Base-by-base conservation (phyloP, 805 yeast genomes). In the Lipomyces kockii region DNA sequence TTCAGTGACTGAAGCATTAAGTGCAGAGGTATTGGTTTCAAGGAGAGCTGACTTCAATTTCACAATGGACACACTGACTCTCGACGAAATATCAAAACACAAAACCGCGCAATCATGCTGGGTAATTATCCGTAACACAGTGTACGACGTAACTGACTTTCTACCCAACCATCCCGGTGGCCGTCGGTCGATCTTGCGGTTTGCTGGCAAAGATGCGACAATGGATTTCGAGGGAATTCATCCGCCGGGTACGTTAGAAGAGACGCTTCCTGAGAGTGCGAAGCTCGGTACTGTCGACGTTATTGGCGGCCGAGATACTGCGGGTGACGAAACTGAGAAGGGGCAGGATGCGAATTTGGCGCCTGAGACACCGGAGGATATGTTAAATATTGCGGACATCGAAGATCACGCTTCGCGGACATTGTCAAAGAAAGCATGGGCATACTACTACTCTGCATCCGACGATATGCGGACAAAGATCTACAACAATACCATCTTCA, bases 371-470 rank as follows among this genome's bases (percentile, higher is more conserved):
- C 71, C 71, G 14, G 66, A 62, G 2, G 70, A 66, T 51, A 66
- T 69, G 70, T 22, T 87, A 75, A 94, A 94, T 74, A 74, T 91
- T 65, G 88, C 86, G 73, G 98, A 94, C 78, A 91, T 94, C 75
- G 98, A 94, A 78, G 84, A 85, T 72, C 86, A 94, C 58, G 98
- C 98, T 2, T 83, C 90, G 61, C 84, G 87, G 64, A 89, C 91
- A 43, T 81, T 94, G 82, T 85, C 91, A 35, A 86, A 85, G 64
- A 85, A 85, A 49, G 98, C 95, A 0, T 91, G 98, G 96, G 95
- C 95, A 11, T 94, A 70, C 61, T 85, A 83, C 72, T 82, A 77
- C 67, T 83, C 86, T 7, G 87, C 85, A 5, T 77, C 85, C 32
- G 85, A 83, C 62, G 87, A 85, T 74, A 83, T 84, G 71, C 74